A percentile compares a stretch with the other conserved stretches of the same genome.
These are phyloP conservation scores for Coemansia sp. DNA, from an alignment of 192 early-diverging fungal species.

Conservation along the genomic window DNA sequence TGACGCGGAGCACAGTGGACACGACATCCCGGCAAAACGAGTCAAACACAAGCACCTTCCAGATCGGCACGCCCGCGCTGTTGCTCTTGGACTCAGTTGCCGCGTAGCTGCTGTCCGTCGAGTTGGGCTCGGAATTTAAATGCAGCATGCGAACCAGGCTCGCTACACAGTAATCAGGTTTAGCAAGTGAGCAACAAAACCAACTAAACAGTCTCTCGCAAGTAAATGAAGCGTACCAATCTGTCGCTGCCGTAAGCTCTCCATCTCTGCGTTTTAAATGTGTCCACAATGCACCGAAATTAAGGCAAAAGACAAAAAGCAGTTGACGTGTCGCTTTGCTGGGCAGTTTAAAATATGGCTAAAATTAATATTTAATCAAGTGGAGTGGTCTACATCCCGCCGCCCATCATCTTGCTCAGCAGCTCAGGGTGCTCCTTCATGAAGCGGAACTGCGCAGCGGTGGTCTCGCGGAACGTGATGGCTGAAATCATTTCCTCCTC, in stretches of 20 bases:
- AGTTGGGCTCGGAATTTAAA: conserved; percentile 63
- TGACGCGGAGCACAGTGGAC: conserved; percentile 93
- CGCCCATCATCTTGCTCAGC: conserved; percentile 52
- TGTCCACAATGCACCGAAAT: conserved; percentile 1
- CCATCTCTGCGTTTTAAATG: conserved; percentile 18
- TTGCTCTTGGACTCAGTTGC: conserved; percentile 11
- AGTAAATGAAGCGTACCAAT: conserved; percentile 51
- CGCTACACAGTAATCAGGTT: conserved; percentile 51
- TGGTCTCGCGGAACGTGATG: conserved; percentile 66
- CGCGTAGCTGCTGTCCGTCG: conserved; percentile 28
- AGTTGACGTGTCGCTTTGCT: neutral
- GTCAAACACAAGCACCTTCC: conserved; percentile 98
- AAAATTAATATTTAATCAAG: conserved; percentile 5
- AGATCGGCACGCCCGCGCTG: conserved; percentile 58
- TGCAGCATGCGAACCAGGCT: conserved; percentile 83
- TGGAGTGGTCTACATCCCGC: conserved; percentile 22
- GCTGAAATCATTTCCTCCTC: conserved; percentile 87
- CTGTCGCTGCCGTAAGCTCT: conserved; percentile 59
- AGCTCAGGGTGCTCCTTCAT: conserved; percentile 57
- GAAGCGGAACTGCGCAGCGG: conserved; percentile 59
- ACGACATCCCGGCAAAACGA: conserved; percentile 90
- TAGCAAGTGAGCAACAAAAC: neutral
- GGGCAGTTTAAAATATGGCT: neutral
- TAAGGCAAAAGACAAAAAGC: neutral
- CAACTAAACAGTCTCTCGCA: neutral